Percentiles rank a stretch among this genome's conserved stretches.
phyloP scores from a whole-genome alignment of 108 stramenopile genomes.

The Stephanodiscus minutulus region DNA sequence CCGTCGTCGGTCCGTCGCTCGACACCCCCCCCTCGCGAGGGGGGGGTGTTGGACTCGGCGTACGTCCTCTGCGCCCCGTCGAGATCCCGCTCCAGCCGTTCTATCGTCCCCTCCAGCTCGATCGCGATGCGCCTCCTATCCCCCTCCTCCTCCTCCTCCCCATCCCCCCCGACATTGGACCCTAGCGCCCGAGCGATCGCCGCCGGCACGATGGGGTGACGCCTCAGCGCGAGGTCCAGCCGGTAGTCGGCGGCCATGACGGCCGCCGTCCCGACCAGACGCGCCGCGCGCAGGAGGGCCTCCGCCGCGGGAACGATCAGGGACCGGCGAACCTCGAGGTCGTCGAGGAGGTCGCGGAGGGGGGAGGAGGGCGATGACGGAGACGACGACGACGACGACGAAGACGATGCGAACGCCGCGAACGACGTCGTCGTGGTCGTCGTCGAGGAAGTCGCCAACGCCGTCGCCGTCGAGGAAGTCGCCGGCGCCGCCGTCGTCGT shows the following conservation, averaged over 20 bases:
- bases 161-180: too few relatives aligned
- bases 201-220: too few relatives aligned
- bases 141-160: slow-evolving; percentile 6
- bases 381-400: not conserved
- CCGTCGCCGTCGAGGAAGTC: not conserved
- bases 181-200: too few relatives aligned
- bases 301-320: slow-evolving; percentile 65
- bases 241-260: slow-evolving; percentile 72
- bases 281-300: slow-evolving; percentile 58
- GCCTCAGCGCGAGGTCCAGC: slow-evolving; percentile 11
- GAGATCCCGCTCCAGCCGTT: slow-evolving; percentile 44
- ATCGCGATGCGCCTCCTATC: slow-evolving; percentile 22
- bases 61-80: slow-evolving; percentile 69
- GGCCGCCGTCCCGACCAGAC: slow-evolving; percentile 58
- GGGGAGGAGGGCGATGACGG: not conserved
- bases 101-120: slow-evolving; percentile 51
- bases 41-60: slow-evolving; percentile 16
- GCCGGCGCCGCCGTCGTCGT: not conserved
- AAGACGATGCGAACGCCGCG: not conserved
- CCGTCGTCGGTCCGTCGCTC: not conserved
- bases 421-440: not conserved
- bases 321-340: slow-evolving; percentile 13
- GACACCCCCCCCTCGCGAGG: not conserved
- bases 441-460: not conserved
- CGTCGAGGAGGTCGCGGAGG: not conserved